phyloP scores from a whole-genome alignment of 352 stramenopile genomes.

The Phytopythium chamaehyphon region DNA sequence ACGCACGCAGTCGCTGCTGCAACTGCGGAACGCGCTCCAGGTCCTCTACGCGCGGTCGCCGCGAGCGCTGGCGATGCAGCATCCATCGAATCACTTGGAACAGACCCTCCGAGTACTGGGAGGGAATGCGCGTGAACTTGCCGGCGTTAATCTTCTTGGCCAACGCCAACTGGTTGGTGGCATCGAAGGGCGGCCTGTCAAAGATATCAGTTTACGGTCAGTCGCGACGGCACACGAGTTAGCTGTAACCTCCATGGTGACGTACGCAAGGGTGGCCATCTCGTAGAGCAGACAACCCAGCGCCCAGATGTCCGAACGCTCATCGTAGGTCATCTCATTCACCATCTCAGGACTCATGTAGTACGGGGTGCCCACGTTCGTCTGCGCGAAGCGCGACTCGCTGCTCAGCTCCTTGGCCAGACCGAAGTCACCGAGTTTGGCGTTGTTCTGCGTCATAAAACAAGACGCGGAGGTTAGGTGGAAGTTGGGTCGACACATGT shows the following conservation, averaged over 20 bases:
- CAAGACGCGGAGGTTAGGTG: conserved; percentile 6
- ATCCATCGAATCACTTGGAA: conserved; percentile 90
- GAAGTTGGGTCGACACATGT: too few relatives aligned
- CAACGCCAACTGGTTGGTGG: conserved; percentile 89
- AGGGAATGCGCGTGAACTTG: conserved; percentile 89
- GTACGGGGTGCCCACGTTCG: conserved; percentile 91
- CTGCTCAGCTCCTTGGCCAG: conserved; percentile 89
- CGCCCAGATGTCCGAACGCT: conserved; percentile 91
- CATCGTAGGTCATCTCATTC: conserved; percentile 92
- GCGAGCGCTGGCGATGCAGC: conserved; percentile 81
- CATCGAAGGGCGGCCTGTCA: conserved; percentile 87
- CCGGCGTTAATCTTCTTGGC: conserved; percentile 93
- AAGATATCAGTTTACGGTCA: neutral
- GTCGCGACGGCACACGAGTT: neutral
- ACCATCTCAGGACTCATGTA: conserved; percentile 93
- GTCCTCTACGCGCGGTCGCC: conserved; percentile 81
- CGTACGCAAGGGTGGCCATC: conserved; percentile 81
- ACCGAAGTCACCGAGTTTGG: conserved; percentile 91
- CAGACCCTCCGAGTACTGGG: conserved; percentile 88
- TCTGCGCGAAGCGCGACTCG: conserved; percentile 88
- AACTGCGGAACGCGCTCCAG: conserved; percentile 79
- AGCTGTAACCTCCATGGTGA: neutral
- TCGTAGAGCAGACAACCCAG: conserved; percentile 90
- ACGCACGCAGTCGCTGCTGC: conserved; percentile 75
- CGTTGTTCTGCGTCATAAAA: conserved; percentile 64